A percentile compares a stretch with the other conserved stretches of the same genome.
Evolutionary conservation across 257 asterid species (phyloP).

Genomic region (Linaria vulgaris): DNA sequence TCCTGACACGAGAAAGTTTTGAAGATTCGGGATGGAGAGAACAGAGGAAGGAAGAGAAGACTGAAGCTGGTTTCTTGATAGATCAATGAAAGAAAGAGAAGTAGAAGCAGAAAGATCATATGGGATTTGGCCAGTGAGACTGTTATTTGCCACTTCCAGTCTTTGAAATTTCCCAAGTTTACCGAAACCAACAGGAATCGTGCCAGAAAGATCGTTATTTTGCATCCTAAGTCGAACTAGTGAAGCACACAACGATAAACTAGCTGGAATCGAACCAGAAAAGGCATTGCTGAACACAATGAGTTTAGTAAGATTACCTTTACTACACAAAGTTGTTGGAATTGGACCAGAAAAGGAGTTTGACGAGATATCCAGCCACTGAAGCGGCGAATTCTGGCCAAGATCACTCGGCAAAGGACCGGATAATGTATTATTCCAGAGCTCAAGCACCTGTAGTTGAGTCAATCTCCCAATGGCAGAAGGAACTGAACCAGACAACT

Average conservation of each 20-base stretch:
- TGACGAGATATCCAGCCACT: conserved; percentile 65
- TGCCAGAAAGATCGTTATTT: conserved; percentile 55
- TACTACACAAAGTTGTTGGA: conserved; percentile 44
- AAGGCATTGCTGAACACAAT: conserved; percentile 62
- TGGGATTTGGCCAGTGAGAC: conserved; percentile 63
- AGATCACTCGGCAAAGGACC: conserved; percentile 62
- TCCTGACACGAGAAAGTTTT: conserved; percentile 50
- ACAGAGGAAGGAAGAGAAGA: conserved; percentile 64
- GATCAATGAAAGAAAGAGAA: conserved; percentile 65
- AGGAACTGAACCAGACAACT: conserved; percentile 57
- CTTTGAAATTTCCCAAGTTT: conserved; percentile 56
- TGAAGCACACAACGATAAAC: conserved; percentile 49
- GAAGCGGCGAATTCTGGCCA: conserved; percentile 52
- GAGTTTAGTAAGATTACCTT: conserved; percentile 73
- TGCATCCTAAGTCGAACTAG: conserved; percentile 69
- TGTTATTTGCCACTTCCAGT: conserved; percentile 59
- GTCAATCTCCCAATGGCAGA: conserved; percentile 38
- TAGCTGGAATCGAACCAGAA: conserved; percentile 62
- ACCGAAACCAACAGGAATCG: conserved; percentile 68
- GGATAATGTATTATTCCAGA: conserved; percentile 70
- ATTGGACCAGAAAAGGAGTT: conserved; percentile 52
- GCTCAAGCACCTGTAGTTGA: conserved; percentile 48
- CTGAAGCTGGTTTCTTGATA: conserved; percentile 55
- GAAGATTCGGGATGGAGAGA: conserved; percentile 53
- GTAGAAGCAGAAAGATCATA: conserved; percentile 51